Evolutionary conservation across 768 basidiomycete species (phyloP), one percentile per base, ranked within the genome.

Genomic region (Hygrophoropsis aurantiaca): DNA sequence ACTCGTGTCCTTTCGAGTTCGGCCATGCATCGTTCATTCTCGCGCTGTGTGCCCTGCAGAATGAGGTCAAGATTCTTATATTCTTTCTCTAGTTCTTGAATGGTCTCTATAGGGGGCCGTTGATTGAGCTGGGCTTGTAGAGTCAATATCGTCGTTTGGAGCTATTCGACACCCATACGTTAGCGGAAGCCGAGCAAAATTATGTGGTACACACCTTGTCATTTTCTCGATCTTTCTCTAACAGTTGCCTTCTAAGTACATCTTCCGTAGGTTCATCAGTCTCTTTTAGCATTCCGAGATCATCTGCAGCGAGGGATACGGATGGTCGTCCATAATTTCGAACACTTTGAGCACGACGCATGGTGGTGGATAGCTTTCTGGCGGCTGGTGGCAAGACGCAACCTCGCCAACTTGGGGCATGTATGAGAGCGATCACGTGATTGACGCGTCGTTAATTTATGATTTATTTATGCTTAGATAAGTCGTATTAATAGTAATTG

Each of bases 21-120:
- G 0, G 79, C 74, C 90, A 92, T 91, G 52, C 84, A 86, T 40
- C 85, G 74, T 55, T 91, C 89, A 57, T 93, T 93, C 69, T 93
- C 90, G 41, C 88, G 71, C 53, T 90, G 88, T 0, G 90, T 91
- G 0, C 89, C 90, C 49, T 87, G 80, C 0, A 90, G 66, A 3
- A 92, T 70, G 15, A 92, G 70, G 32, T 90, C 90, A 1, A 90
- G 69, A 47, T 87, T 85, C 55, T 81, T 81, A 56, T 83, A 82
- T 54, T 91, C 90, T 57, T 80, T 83, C 62, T 85, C 74, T 25
- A 90, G 65, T 27, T 73, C 74, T 49, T 87, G 82, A 21, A 91
- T 71, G 0, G 69, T 69, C 51, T 90, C 86, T 30, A 84, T 49
- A 4, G 88, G 81, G 11, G 89, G 89, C 11, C 89, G 74, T 43